Evolutionary conservation across 2,329 filamentous ascomycete species (phyloP).

Genomic region (Fusarium pseudograminearum): DNA sequence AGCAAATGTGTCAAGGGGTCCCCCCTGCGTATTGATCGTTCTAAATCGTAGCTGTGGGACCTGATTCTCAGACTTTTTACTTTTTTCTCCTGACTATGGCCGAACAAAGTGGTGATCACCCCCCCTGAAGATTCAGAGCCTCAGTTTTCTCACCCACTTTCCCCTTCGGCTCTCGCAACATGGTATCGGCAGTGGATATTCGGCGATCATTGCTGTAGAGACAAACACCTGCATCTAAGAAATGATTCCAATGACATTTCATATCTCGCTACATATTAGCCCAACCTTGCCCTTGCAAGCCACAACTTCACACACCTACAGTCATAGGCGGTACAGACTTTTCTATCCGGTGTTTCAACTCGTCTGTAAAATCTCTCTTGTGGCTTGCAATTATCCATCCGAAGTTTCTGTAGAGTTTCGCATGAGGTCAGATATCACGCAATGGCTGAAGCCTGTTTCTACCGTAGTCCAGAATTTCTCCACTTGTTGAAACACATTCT

Average conservation of each 20-base stretch:
- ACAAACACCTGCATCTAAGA: background rate
- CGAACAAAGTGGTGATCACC: slow-evolving; percentile 1
- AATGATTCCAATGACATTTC: background rate
- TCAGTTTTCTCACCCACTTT: background rate
- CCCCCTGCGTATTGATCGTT: background rate
- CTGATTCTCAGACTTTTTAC: background rate
- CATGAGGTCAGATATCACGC: background rate
- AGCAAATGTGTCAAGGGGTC: background rate
- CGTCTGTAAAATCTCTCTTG: background rate
- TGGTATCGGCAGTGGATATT: background rate
- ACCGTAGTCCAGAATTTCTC: background rate
- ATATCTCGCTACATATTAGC: background rate
- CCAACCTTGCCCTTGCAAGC: background rate
- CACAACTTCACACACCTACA: background rate
- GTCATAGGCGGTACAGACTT: background rate
- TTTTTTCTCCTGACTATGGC: slow-evolving; percentile 5
- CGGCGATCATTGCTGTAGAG: slow-evolving; percentile 1
- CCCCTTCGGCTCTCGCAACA: background rate
- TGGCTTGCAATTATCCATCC: background rate
- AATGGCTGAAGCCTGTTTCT: slow-evolving; percentile 3
- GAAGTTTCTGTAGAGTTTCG: background rate
- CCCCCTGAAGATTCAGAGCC: background rate
- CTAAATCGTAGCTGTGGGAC: background rate
- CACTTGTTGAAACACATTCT: slow-evolving; percentile 17
- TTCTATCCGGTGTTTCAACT: background rate